Evolutionary conservation across 2,329 filamentous ascomycete genomes (phyloP).

Genomic region (Aspergillus viridinutans): DNA sequence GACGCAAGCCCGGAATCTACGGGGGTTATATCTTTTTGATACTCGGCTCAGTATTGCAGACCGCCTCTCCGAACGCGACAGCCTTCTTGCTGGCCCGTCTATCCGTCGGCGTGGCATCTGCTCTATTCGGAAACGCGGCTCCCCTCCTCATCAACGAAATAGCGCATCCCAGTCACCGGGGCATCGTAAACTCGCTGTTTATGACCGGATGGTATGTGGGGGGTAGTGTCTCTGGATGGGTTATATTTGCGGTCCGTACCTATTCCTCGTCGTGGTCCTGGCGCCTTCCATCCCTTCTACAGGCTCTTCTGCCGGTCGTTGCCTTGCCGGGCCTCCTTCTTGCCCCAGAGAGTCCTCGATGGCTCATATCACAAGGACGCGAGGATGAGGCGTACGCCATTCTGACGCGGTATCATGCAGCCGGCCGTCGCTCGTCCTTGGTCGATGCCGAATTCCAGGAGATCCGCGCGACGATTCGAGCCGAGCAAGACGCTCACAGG

Average conservation of each 20-base stretch:
- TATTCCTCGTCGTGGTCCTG: slow-evolving; percentile 19
- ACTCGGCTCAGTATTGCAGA: slow-evolving; percentile 26
- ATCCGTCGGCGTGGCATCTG: slow-evolving; percentile 34
- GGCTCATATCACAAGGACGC: slow-evolving; percentile 15
- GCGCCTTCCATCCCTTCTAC: slow-evolving; percentile 21
- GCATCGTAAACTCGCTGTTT: slow-evolving; percentile 31
- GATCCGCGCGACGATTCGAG: slow-evolving; percentile 13
- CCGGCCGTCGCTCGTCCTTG: slow-evolving; percentile 10
- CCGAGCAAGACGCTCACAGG: slow-evolving; percentile 11
- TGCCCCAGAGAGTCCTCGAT: slow-evolving; percentile 20
- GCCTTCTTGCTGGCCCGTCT: slow-evolving; percentile 35
- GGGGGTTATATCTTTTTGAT: slow-evolving; percentile 31
- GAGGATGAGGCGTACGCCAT: slow-evolving; percentile 13
- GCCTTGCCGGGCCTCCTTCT: slow-evolving; percentile 15
- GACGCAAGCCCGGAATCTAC: slow-evolving; percentile 30
- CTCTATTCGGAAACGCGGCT: slow-evolving; percentile 28
- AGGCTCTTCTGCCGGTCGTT: slow-evolving; percentile 13
- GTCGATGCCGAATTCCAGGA: slow-evolving; percentile 16
- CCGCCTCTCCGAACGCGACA: slow-evolving; percentile 19
- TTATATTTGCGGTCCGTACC: slow-evolving; percentile 20
- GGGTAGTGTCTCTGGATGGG: slow-evolving; percentile 23
- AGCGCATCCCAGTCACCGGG: slow-evolving; percentile 40
- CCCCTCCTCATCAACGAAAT: slow-evolving; percentile 44
- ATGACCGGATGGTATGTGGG: slow-evolving; percentile 35
- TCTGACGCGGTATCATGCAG: slow-evolving; percentile 17